Evolutionary conservation across 139 green algal genomes (phyloP).

Genomic region (Asterochloris erici): DNA sequence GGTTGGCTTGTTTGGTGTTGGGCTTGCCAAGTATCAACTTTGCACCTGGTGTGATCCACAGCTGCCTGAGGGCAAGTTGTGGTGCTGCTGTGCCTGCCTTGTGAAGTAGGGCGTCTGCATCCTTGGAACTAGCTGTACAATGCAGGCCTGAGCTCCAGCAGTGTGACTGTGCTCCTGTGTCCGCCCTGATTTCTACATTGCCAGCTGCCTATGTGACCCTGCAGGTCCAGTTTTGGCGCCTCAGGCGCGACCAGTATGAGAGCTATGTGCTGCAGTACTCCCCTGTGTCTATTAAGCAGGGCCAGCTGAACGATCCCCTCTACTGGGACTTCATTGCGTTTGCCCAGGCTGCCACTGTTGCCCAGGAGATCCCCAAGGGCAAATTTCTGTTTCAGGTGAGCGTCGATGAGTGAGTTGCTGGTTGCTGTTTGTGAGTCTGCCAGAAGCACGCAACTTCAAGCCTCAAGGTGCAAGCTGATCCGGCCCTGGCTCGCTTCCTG

Average conservation of each 20-base stretch:
- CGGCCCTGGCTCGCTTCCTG: too few species aligned
- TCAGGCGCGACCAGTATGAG: conserved; percentile 66
- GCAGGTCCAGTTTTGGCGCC: conserved; percentile 70
- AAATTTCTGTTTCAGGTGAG: conserved; percentile 50
- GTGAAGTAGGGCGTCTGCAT: background rate
- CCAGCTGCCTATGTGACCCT: conserved; percentile 23
- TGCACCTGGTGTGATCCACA: background rate
- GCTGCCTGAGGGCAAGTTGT: background rate
- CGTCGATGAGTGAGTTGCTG: background rate
- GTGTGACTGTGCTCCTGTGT: background rate
- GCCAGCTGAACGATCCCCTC: conserved; percentile 60
- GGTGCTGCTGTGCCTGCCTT: background rate
- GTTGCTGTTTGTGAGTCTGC: background rate
- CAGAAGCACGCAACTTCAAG: background rate
- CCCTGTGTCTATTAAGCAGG: conserved; percentile 44
- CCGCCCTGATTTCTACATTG: conserved; percentile 33
- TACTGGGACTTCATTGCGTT: conserved; percentile 93
- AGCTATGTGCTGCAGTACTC: conserved; percentile 65
- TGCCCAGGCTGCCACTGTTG: conserved; percentile 63
- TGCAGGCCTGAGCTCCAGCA: background rate
- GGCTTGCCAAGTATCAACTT: background rate
- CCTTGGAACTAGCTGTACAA: background rate
- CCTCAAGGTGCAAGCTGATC: background rate
- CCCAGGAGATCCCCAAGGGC: conserved; percentile 42
- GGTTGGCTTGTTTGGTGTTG: background rate